Evolutionary conservation across 23 red algal genomes (phyloP).

Genomic region (Cyanidium caldarium): DNA sequence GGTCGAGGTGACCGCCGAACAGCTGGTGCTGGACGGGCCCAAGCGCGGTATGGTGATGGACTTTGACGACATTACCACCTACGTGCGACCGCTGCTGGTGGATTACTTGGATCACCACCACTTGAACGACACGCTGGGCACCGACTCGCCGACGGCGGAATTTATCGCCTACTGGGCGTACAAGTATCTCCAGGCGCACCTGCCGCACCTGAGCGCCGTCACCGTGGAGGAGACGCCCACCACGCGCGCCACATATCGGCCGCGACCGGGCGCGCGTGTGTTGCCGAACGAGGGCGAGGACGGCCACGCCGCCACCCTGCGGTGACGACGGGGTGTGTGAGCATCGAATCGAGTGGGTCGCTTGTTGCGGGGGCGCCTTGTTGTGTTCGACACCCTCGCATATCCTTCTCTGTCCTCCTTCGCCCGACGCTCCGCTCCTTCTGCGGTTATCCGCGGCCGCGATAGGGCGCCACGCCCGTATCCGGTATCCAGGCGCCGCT

Average conservation of each 20-base stretch:
- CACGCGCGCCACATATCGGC: constrained; percentile 10
- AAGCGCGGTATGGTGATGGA: constrained; percentile 68
- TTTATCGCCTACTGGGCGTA: constrained; percentile 79
- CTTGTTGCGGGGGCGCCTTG: background rate
- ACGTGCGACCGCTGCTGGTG: constrained; percentile 19
- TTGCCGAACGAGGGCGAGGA: background rate
- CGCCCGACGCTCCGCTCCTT: background rate
- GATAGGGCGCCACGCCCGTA: constrained; percentile 49
- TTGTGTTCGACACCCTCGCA: background rate
- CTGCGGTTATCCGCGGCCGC: constrained; percentile 58
- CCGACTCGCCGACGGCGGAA: constrained; percentile 91
- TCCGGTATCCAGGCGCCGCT: constrained; percentile 74
- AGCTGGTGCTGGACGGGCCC: constrained; percentile 36
- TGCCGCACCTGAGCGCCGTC: constrained; percentile 29
- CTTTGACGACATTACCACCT: constrained; percentile 47
- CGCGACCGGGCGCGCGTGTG: background rate
- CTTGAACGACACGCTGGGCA: constrained; percentile 71
- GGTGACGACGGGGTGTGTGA: no score
- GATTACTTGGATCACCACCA: constrained; percentile 71
- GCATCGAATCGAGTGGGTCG: no score
- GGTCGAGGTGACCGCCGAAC: constrained; percentile 16
- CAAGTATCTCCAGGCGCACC: constrained; percentile 11
- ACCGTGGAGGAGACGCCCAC: constrained; percentile 21
- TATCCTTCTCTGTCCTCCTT: background rate
- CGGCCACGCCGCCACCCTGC: no score